Conservation (phyloP, 768 basidiomycete genomes). For the Hericium rajendrae region DNA sequence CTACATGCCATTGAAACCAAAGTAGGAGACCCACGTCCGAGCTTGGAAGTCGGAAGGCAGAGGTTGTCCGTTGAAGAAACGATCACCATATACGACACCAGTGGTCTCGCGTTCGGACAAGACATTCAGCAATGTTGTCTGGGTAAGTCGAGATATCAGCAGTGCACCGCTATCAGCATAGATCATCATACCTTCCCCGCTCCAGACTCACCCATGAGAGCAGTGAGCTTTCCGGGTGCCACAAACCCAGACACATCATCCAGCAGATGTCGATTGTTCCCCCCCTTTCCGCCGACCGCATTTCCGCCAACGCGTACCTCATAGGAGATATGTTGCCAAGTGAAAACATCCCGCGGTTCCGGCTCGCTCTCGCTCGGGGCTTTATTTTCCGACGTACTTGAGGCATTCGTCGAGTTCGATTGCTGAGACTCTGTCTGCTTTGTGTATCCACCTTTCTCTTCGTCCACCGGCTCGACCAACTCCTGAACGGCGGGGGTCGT, state of each 20-base stretch:
- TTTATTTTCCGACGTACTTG: neutral
- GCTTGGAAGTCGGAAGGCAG: conserved; percentile 42
- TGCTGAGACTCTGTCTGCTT: too few species aligned
- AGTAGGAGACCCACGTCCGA: conserved; percentile 33
- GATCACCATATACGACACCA: conserved; percentile 32
- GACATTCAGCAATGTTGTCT: conserved; percentile 44
- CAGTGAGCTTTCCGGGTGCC: conserved; percentile 70
- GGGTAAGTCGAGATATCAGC: too few species aligned
- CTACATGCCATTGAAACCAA: too few species aligned
- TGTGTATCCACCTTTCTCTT: neutral
- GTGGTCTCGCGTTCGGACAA: conserved; percentile 28
- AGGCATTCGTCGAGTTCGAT: neutral
- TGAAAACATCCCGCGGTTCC: conserved; percentile 46
- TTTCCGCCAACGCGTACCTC: conserved; percentile 45
- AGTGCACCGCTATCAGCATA: neutral
- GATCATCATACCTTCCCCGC: conserved; percentile 32
- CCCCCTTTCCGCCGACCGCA: neutral
- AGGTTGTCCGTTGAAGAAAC: conserved; percentile 35
- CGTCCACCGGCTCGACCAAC: neutral
- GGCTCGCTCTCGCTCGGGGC: neutral
- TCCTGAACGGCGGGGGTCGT: conserved; percentile 5
- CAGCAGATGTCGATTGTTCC: conserved; percentile 37
- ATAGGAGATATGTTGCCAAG: conserved; percentile 70
- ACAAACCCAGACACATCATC: conserved; percentile 75
- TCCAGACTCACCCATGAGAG: conserved; percentile 60